Evolutionary conservation across 2,329 filamentous ascomycete species (phyloP).

Genomic region (Fusarium beomiforme): DNA sequence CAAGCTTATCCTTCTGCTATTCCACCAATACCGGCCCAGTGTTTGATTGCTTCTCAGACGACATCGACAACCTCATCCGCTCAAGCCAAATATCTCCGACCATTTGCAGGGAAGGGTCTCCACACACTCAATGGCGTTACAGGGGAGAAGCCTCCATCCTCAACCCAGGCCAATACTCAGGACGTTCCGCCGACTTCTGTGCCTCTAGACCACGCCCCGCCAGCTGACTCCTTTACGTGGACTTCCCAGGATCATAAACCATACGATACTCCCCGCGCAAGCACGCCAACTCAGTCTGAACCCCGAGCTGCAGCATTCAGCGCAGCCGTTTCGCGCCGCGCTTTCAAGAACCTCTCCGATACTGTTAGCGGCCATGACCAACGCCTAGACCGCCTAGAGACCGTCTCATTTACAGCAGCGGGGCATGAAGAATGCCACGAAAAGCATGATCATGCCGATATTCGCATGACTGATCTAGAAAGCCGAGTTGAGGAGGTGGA

Average conservation of each 20-base stretch:
- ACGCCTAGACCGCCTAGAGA: slow-evolving; percentile 76
- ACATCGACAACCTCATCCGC: slow-evolving; percentile 63
- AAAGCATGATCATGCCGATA: slow-evolving; percentile 72
- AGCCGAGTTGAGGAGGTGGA: slow-evolving; percentile 69
- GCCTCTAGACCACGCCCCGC: slow-evolving; percentile 27
- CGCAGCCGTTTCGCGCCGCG: slow-evolving; percentile 47
- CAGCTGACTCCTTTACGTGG: slow-evolving; percentile 41
- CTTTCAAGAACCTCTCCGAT: slow-evolving; percentile 59
- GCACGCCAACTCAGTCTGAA: slow-evolving; percentile 44
- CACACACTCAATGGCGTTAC: slow-evolving; percentile 58
- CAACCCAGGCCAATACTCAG: slow-evolving; percentile 46
- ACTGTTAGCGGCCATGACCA: slow-evolving; percentile 69
- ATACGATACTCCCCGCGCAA: slow-evolving; percentile 31
- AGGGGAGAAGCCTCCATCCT: slow-evolving; percentile 44
- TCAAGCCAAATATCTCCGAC: slow-evolving; percentile 61
- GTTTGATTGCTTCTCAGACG: slow-evolving; percentile 61
- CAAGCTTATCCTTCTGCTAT: slow-evolving; percentile 49
- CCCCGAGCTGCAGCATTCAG: slow-evolving; percentile 34
- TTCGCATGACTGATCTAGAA: slow-evolving; percentile 76
- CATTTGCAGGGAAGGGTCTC: slow-evolving; percentile 66
- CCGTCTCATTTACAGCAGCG: slow-evolving; percentile 71
- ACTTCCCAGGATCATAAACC: slow-evolving; percentile 29
- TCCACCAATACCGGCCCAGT: slow-evolving; percentile 62
- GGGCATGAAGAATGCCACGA: slow-evolving; percentile 77
- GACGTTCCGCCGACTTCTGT: slow-evolving; percentile 8